phyloP scores from a whole-genome alignment of 176 grass and related monocot genomes.

The Triticum timopheevii region DNA sequence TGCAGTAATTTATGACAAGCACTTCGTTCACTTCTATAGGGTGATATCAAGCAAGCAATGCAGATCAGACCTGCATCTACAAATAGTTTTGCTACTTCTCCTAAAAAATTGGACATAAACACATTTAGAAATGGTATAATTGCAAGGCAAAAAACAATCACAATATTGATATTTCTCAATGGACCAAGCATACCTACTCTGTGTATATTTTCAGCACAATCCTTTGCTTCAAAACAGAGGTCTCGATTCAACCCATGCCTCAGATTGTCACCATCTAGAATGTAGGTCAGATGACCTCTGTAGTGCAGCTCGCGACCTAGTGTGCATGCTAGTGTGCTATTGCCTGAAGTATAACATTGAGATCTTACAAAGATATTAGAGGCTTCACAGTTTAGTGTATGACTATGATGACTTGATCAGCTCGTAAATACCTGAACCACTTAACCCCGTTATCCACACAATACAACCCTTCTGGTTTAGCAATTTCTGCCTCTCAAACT shows the following conservation, averaged over 20 bases:
- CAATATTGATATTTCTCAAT: background rate
- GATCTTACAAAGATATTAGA: background rate
- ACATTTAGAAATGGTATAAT: background rate
- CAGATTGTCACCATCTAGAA: slow-evolving; percentile 86
- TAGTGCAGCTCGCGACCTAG: slow-evolving; percentile 56
- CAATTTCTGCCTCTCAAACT: slow-evolving; percentile 47
- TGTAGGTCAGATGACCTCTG: slow-evolving; percentile 58
- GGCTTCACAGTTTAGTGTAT: background rate
- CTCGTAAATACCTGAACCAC: slow-evolving; percentile 58
- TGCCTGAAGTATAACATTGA: slow-evolving; percentile 32
- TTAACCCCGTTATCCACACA: slow-evolving; percentile 83
- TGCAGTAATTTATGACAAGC: slow-evolving; percentile 57
- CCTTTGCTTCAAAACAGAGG: slow-evolving; percentile 70
- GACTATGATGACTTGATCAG: background rate
- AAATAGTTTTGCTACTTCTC: slow-evolving; percentile 88
- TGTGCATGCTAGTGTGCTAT: slow-evolving; percentile 74
- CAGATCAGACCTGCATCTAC: slow-evolving; percentile 86
- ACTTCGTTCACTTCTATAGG: slow-evolving; percentile 62
- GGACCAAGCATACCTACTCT: slow-evolving; percentile 58
- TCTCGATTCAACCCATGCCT: slow-evolving; percentile 78
- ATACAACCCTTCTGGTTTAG: slow-evolving; percentile 79
- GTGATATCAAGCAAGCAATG: slow-evolving; percentile 88
- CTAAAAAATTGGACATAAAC: slow-evolving; percentile 20
- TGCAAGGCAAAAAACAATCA: background rate
- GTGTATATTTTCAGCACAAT: slow-evolving; percentile 84